phyloP scores from a whole-genome alignment of 345 rosid genomes.

The Euphorbia lathyris region DNA sequence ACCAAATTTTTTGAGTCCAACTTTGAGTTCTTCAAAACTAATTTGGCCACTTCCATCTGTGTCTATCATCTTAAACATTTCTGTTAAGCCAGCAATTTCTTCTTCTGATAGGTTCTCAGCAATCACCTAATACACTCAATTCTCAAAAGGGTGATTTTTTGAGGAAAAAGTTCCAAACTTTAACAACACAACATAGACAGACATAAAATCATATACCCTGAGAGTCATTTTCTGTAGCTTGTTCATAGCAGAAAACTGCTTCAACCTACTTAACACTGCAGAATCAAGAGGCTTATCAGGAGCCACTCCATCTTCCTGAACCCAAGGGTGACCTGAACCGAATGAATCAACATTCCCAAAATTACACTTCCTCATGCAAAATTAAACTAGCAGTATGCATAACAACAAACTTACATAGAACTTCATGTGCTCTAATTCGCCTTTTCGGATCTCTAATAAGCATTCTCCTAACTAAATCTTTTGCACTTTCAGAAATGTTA shows the following conservation, averaged over 20 bases:
- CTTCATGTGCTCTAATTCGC: constrained; percentile 75
- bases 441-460: constrained; percentile 60
- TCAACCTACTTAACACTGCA: constrained; percentile 61
- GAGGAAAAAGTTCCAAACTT: background rate
- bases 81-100: constrained; percentile 73
- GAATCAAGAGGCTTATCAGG: constrained; percentile 86
- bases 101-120: constrained; percentile 74
- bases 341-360: constrained; percentile 1
- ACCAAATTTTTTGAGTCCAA: constrained; percentile 57
- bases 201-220: constrained; percentile 47
- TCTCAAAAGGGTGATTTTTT: too few relatives aligned
- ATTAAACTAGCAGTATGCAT: background rate
- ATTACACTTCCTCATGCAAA: background rate
- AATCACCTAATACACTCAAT: constrained; percentile 47
- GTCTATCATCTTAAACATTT: constrained; percentile 68
- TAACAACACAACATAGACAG: background rate
- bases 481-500: constrained; percentile 68
- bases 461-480: constrained; percentile 77
- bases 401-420: constrained; percentile 49
- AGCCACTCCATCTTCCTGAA: constrained; percentile 67
- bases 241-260: constrained; percentile 80
- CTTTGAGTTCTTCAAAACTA: constrained; percentile 77
- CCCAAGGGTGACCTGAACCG: constrained; percentile 87
- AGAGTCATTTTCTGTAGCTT: constrained; percentile 84
- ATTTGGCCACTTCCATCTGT: constrained; percentile 66